A percentile compares a stretch with the other conserved stretches of the same genome.
Conservation (phyloP, 345 rosid species). For the Eucalyptus caleyi region DNA sequence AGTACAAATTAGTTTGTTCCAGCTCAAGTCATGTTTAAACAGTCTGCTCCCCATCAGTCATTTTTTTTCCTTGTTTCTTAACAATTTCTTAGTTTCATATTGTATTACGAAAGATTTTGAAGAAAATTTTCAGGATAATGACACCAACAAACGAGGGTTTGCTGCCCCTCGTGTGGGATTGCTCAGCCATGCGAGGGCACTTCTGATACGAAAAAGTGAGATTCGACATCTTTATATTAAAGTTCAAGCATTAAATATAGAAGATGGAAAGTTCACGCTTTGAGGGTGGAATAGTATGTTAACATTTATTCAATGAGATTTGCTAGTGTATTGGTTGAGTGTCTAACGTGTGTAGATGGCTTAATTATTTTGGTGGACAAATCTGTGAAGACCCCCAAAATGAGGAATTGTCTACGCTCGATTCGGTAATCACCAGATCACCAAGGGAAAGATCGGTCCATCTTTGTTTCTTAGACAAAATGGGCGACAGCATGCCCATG, state of each 20-base stretch:
- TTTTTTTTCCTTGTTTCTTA: neutral
- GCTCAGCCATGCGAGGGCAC: neutral
- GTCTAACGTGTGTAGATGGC: neutral
- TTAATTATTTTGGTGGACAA: neutral
- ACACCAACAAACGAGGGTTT: neutral
- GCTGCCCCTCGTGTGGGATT: neutral
- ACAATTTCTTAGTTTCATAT: neutral
- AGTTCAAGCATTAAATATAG: neutral
- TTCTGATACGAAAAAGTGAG: neutral
- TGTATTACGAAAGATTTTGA: neutral
- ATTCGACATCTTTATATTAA: neutral
- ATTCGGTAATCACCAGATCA: neutral
- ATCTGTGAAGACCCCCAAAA: neutral
- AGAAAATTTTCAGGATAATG: neutral
- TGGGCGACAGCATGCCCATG: neutral
- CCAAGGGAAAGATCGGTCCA: neutral
- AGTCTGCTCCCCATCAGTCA: neutral
- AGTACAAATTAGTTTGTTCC: too few species aligned
- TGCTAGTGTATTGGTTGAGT: neutral
- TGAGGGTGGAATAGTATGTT: neutral
- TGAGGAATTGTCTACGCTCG: neutral
- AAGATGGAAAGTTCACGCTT: neutral
- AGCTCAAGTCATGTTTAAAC: neutral
- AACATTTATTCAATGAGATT: neutral
- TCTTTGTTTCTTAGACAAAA: neutral